Evolutionary conservation across 805 yeast genomes (phyloP), one percentile per base, ranked within the genome.

Genomic region (Starmerella floris): DNA sequence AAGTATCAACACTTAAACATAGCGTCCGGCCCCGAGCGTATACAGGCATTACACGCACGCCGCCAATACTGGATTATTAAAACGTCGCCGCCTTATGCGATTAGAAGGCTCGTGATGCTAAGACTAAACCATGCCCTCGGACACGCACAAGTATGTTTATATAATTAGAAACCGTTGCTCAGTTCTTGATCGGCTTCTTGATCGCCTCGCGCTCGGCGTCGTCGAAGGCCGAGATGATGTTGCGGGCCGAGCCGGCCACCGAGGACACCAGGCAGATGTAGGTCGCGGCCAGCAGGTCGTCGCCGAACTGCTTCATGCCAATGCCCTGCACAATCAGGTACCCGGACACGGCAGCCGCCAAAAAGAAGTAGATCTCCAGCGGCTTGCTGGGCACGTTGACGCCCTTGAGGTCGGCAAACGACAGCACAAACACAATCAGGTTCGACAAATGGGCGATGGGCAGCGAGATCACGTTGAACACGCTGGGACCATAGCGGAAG

Each of bases 351-450:
- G 45, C 53, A 15, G 56, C 46, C 26, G 46, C 43, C 16, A 49
- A 26, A 43, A 48, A 48, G 49, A 46, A 54, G 51, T 53, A 53
- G 21, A 48, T 35, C 40, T 53, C 54, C 13, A 54, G 41, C 20
- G 53, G 45, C 44, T 44, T 43, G 34, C 40, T 44, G 16, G 56
- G 51, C 16, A 54, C 45, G 16, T 26, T 27, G 16, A 51, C 50
- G 39, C 58, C 58, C 44, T 54, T 53, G 19, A 53, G 33, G 33
- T 54, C 57, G 37, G 49, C 30, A 45, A 43, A 53, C n/a, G 51
- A 43, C 28, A 51, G 44, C 30, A 52, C 35, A 23, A 54, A 54
- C 25, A 45, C 39, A 11, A 43, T 41, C 26, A 48, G 32, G 40
- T 50, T 23, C 17, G 51, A 37, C 21, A 44, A 5, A 39, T 41